A percentile compares a stretch with the other conserved stretches of the same genome.
These are phyloP conservation scores for Apiospora sp. DNA, from an alignment of 2,329 filamentous ascomycete genomes.

Conservation along the genomic window DNA sequence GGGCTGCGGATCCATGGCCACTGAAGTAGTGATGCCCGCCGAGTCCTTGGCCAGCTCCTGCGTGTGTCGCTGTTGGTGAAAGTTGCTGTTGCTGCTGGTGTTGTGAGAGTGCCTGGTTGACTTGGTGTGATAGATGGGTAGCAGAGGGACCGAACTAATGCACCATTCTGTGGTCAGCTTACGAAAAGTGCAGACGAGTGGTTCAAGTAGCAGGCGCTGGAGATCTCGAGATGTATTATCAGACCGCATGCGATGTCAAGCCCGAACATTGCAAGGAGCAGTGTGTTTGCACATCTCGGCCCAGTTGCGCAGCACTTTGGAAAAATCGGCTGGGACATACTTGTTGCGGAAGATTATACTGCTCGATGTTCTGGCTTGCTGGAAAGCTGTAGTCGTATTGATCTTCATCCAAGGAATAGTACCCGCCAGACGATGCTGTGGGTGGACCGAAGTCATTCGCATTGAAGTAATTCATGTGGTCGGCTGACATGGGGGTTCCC, in stretches of 20 bases:
- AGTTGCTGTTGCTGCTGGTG: not conserved
- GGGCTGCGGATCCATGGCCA: not conserved
- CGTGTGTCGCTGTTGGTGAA: not conserved
- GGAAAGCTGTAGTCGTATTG: constrained; percentile 21
- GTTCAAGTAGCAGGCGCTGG: not conserved
- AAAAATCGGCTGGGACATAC: not conserved
- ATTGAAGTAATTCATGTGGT: constrained; percentile 25
- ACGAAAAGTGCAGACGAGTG: not conserved
- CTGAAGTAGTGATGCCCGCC: constrained; percentile 6
- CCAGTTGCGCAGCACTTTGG: not conserved
- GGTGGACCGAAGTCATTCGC: constrained; percentile 21
- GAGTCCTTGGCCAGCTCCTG: constrained; percentile 8
- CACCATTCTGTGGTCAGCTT: constrained; percentile 14
- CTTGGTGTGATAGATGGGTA: constrained; percentile 5
- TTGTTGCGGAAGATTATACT: constrained; percentile 13
- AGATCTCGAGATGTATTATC: not conserved
- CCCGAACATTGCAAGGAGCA: not conserved
- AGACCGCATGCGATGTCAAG: not conserved
- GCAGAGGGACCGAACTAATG: constrained; percentile 5
- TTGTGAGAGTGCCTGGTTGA: constrained; percentile 10
- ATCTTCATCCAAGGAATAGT: constrained; percentile 21
- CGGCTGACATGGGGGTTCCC: constrained; percentile 22
- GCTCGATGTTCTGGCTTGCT: constrained; percentile 4
- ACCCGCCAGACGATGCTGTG: constrained; percentile 22
- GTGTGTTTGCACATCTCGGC: not conserved